Percentiles rank a stretch among this genome's conserved stretches.
phyloP scores from a whole-genome alignment of 2,329 filamentous ascomycete genomes.

The Aureobasidium melanogenum region DNA sequence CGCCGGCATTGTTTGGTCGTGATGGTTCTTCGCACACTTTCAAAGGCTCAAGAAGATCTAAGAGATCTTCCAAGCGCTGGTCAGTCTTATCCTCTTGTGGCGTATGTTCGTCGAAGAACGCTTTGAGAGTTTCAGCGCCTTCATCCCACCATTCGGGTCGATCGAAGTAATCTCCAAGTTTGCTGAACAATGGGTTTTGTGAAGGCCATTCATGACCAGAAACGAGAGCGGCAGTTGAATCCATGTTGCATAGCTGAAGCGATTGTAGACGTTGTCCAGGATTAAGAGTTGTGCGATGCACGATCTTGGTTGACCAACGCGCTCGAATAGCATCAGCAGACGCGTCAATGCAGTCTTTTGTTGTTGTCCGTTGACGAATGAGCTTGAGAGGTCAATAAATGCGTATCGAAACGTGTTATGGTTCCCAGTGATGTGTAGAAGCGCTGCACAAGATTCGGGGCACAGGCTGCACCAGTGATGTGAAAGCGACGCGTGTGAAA shows the following conservation, averaged over 20 bases:
- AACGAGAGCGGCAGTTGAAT: background rate
- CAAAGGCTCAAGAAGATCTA: background rate
- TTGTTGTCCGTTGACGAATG: background rate
- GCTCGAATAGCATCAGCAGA: background rate
- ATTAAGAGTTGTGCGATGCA: background rate
- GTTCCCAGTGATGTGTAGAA: background rate
- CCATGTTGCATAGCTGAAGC: background rate
- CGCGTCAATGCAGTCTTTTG: background rate
- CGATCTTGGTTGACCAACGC: background rate
- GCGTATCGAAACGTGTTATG: background rate
- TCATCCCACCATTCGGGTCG: conserved; percentile 3
- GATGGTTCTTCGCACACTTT: background rate
- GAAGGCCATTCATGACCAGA: background rate
- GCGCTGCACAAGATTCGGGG: background rate
- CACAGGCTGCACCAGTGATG: background rate
- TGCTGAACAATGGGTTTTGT: background rate
- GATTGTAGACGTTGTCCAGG: too few relatives aligned
- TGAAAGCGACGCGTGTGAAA: background rate
- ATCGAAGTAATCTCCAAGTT: background rate
- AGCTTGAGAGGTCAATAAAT: background rate
- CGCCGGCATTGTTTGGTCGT: background rate
- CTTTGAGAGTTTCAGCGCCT: background rate
- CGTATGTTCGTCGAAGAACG: background rate
- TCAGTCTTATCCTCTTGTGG: background rate
- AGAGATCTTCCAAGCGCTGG: background rate